phyloP scores from a whole-genome alignment of 2,329 filamentous ascomycete genomes.

The Paecilomyces sp. region DNA sequence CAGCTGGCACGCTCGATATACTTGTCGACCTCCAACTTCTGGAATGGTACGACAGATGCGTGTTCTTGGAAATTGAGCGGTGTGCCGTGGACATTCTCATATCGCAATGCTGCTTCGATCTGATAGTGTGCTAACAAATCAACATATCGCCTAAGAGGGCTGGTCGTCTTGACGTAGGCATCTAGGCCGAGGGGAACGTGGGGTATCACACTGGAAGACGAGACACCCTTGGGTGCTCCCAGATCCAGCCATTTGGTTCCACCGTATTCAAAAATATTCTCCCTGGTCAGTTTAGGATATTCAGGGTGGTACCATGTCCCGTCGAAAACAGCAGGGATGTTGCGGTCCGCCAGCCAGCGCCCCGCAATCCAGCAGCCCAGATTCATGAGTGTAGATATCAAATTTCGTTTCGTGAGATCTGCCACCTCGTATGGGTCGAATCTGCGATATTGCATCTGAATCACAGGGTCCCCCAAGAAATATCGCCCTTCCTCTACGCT shows the following conservation, averaged over 20 bases:
- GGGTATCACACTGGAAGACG: slow-evolving; percentile 40
- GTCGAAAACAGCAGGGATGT: slow-evolving; percentile 29
- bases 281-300: slow-evolving; percentile 30
- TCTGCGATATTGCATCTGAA: slow-evolving; percentile 22
- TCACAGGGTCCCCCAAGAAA: slow-evolving; percentile 36
- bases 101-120: slow-evolving; percentile 54
- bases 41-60: slow-evolving; percentile 43
- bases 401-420: slow-evolving; percentile 30
- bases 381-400: slow-evolving; percentile 48
- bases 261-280: slow-evolving; percentile 36
- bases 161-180: slow-evolving; percentile 52
- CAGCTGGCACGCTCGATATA: slow-evolving; percentile 39
- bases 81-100: slow-evolving; percentile 43
- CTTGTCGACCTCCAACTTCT: slow-evolving; percentile 38
- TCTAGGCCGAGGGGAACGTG: slow-evolving; percentile 47
- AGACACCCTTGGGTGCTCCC: slow-evolving; percentile 30
- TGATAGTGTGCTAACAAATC: slow-evolving; percentile 60
- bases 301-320: slow-evolving; percentile 32
- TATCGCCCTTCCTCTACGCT: slow-evolving; percentile 23
- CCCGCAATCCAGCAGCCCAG: slow-evolving; percentile 38
- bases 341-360: slow-evolving; percentile 27
- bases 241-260: slow-evolving; percentile 30
- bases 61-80: slow-evolving; percentile 29
- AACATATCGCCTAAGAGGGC: slow-evolving; percentile 53
- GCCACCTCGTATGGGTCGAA: slow-evolving; percentile 29